Conservation (phyloP, 1,284 basidiomycete genomes). For the Microbotryum silenes-acaulis region DNA sequence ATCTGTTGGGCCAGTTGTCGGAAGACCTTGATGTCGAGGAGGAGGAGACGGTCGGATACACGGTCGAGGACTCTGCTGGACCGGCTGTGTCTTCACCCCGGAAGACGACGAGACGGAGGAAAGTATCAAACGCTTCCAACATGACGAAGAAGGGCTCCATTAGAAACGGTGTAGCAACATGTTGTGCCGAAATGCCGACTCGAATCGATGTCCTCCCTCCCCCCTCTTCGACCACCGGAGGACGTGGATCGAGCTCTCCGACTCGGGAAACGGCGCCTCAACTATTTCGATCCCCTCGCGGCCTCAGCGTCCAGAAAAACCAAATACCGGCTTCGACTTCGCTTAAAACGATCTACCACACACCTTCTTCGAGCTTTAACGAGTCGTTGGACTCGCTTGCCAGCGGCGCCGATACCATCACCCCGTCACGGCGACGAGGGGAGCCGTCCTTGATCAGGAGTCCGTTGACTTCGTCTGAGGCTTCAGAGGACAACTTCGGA, state of each 20-base stretch:
- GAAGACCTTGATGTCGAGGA: not conserved
- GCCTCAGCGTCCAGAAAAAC: too few relatives aligned
- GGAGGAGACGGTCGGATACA: constrained; percentile 1
- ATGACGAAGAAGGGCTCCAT: too few relatives aligned
- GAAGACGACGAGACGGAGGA: not conserved
- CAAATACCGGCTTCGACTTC: not conserved
- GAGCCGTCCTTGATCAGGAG: too few relatives aligned
- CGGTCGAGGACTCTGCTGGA: constrained; percentile 10
- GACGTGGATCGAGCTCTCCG: too few relatives aligned
- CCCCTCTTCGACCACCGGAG: too few relatives aligned
- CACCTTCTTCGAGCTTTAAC: constrained; percentile 3
- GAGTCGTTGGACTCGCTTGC: constrained; percentile 8
- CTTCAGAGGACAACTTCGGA: too few relatives aligned
- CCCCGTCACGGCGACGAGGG: not conserved
- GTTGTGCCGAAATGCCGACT: too few relatives aligned
- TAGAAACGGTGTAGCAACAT: too few relatives aligned
- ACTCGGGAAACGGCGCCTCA: too few relatives aligned
- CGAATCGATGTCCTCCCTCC: too few relatives aligned
- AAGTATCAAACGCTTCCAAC: not conserved
- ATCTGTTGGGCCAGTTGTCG: too few relatives aligned
- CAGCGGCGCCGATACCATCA: not conserved
- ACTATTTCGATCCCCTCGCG: too few relatives aligned
- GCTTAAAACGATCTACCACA: constrained; percentile 8
- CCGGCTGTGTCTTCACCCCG: constrained; percentile 6
- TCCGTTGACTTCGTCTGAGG: not conserved